Conservation (phyloP, 2,329 filamentous ascomycete species). For the Monilinia laxa region DNA sequence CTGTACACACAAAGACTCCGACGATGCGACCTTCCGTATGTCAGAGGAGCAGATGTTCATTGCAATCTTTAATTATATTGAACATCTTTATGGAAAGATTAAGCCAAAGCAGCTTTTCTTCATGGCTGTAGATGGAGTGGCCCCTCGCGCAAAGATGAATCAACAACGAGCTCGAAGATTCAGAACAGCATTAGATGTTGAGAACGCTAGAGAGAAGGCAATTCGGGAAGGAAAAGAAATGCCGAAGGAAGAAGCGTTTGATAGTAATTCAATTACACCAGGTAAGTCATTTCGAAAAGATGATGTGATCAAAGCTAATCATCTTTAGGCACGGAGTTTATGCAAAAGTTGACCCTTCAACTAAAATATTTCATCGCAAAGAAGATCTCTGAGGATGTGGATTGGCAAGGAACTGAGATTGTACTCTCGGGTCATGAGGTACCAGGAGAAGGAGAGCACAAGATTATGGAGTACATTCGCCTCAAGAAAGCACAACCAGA, state of each 20-base stretch:
- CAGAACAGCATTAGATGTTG: conserved; percentile 86
- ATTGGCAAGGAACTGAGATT: conserved; percentile 96
- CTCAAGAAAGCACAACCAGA: conserved; percentile 92
- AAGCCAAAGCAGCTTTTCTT: conserved; percentile 98
- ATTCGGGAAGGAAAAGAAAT: conserved; percentile 85
- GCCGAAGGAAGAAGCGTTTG: conserved; percentile 92
- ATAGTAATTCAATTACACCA: conserved; percentile 98
- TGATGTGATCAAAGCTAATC: conserved; percentile 41
- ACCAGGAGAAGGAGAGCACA: conserved; percentile 96
- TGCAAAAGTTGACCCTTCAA: conserved; percentile 92
- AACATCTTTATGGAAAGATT: conserved; percentile 97
- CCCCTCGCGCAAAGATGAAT: conserved; percentile 98
- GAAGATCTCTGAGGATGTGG: conserved; percentile 93
- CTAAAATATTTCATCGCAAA: conserved; percentile 99
- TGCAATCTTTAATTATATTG: conserved; percentile 99
- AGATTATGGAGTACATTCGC: conserved; percentile 99
- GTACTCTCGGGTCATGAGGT: conserved; percentile 97
- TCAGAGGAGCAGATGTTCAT: conserved; percentile 99
- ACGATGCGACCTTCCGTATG: conserved; percentile 87
- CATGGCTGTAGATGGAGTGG: conserved; percentile 98
- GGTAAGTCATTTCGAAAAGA: conserved; percentile 46
- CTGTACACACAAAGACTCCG: conserved; percentile 77
- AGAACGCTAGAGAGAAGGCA: conserved; percentile 88
- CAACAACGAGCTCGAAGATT: conserved; percentile 96
- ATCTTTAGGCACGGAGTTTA: conserved; percentile 71